phyloP scores from a whole-genome alignment of 805 yeast species.

The Starmerella floricola region DNA sequence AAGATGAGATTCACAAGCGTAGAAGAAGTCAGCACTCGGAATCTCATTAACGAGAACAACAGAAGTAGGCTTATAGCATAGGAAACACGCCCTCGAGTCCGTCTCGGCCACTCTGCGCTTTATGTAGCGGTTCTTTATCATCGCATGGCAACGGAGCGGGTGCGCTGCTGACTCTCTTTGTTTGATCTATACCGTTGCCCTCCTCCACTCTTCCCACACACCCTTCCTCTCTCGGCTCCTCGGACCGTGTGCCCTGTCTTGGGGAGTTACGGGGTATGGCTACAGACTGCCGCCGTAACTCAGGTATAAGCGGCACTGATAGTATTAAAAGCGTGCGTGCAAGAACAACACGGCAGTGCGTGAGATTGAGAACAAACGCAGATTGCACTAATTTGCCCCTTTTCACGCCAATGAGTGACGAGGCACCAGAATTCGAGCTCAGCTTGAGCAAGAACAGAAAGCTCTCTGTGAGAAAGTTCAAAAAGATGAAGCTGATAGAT shows the following conservation, averaged over 20 bases:
- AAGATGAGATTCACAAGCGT: constrained; percentile 40
- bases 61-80: constrained; percentile 44
- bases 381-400: too few relatives aligned
- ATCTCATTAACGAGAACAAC: constrained; percentile 39
- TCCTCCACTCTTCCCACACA: too few relatives aligned
- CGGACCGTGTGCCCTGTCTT: too few relatives aligned
- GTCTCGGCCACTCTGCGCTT: constrained; percentile 37
- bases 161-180: too few relatives aligned
- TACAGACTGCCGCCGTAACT: too few relatives aligned
- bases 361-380: too few relatives aligned
- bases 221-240: too few relatives aligned
- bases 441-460: constrained; percentile 51
- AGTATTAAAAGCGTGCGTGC: too few relatives aligned
- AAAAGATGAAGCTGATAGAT: constrained; percentile 56
- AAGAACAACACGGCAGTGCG: too few relatives aligned
- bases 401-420: neutral
- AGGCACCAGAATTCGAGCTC: neutral
- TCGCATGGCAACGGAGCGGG: constrained; percentile 13
- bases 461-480: constrained; percentile 61
- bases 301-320: too few relatives aligned
- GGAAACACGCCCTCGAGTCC: constrained; percentile 37
- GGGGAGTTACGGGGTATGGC: too few relatives aligned
- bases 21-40: constrained; percentile 40
- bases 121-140: constrained; percentile 35
- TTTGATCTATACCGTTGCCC: too few relatives aligned